Conservation (phyloP, 75 land plant genomes). For the Selaginella tamariscina region DNA sequence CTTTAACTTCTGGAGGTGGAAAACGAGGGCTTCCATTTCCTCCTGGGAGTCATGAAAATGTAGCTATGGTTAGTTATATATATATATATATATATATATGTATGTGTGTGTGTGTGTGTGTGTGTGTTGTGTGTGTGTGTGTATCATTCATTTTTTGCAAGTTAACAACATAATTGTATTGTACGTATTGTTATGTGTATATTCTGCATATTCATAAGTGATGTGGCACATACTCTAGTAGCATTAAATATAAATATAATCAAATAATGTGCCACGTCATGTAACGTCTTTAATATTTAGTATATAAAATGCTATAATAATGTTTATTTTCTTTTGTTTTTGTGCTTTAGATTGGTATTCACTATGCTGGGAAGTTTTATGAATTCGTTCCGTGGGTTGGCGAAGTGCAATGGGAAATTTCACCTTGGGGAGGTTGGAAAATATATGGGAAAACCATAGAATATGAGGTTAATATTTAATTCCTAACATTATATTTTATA, state of each 20-base stretch:
- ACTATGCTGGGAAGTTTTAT: slow-evolving; percentile 64
- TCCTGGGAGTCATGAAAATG: slow-evolving; percentile 48
- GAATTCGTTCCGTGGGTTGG: slow-evolving; percentile 97
- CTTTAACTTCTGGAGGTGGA: slow-evolving; percentile 90
- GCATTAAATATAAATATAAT: no score
- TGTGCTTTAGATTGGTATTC: slow-evolving; percentile 64
- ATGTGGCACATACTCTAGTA: no score
- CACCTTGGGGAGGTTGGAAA: slow-evolving; percentile 75
- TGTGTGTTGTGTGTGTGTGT: no score
- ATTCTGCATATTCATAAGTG: no score
- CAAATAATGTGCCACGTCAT: no score
- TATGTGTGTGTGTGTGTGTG: no score
- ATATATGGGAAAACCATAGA: slow-evolving; percentile 45
- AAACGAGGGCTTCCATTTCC: slow-evolving; percentile 54
- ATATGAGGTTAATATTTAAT: slow-evolving; percentile 42
- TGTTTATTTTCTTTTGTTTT: neutral
- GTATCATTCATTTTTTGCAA: no score
- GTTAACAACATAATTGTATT: no score
- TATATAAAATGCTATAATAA: no score
- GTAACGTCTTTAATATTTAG: no score
- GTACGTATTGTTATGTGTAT: no score
- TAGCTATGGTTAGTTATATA: slow-evolving; percentile 41
- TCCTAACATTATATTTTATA: neutral
- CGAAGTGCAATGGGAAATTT: slow-evolving; percentile 65
- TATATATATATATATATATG: no score